Evolutionary conservation across 2,329 filamentous ascomycete species (phyloP).

Genomic region (Xylariaceae sp.): DNA sequence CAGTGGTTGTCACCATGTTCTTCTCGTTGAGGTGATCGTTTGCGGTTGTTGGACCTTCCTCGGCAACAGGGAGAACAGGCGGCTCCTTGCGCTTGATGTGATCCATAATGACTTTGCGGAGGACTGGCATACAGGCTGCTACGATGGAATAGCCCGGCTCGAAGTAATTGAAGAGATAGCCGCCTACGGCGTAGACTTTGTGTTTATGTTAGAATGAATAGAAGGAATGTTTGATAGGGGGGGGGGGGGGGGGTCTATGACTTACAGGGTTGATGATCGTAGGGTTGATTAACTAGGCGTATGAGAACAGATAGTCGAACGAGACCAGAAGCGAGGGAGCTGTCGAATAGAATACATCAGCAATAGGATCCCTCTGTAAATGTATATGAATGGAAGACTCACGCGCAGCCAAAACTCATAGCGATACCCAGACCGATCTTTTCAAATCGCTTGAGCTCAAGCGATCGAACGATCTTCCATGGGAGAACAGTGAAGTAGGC

Average conservation of each 20-base stretch:
- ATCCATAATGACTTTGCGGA: constrained; percentile 17
- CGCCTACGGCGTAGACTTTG: constrained; percentile 15
- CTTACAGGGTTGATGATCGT: constrained; percentile 11
- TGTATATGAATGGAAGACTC: neutral
- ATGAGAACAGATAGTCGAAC: constrained; percentile 7
- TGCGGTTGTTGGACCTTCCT: too few species aligned
- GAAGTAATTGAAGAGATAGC: constrained; percentile 19
- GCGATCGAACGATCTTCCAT: constrained; percentile 19
- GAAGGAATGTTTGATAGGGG: neutral
- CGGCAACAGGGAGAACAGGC: neutral
- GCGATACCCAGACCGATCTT: constrained; percentile 20
- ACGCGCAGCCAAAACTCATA: constrained; percentile 22
- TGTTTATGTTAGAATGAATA: constrained; percentile 2
- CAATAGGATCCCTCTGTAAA: neutral
- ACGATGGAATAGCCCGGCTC: constrained; percentile 17
- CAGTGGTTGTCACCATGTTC: too few species aligned
- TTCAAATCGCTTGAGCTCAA: constrained; percentile 18
- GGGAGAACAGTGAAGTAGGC: constrained; percentile 16
- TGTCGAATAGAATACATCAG: constrained; percentile 1
- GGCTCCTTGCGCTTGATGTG: constrained; percentile 10
- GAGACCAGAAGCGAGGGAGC: constrained; percentile 14
- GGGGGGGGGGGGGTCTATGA: neutral
- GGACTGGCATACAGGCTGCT: constrained; percentile 19
- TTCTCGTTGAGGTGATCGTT: too few species aligned
- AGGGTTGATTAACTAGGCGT: constrained; percentile 1